Evolutionary conservation across 306 rosid species (phyloP), one percentile per base, ranked within the genome.

Genomic region (Quercus aquifolioides): DNA sequence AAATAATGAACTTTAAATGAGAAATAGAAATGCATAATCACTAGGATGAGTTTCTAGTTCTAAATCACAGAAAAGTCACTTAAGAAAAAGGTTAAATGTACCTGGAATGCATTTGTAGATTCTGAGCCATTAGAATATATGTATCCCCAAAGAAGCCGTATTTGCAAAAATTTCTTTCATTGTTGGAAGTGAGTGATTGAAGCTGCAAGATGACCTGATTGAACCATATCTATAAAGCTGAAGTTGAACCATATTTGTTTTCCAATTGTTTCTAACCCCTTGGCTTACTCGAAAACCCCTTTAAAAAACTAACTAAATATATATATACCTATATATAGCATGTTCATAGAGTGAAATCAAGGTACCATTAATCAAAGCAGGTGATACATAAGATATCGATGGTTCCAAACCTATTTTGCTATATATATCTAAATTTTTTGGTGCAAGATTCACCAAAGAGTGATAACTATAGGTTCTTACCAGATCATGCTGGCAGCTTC

Each of bases 401-500:
- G 52, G 52, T 46, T 9, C 13, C 51, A 1, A 10, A 46, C 54
- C 54, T 49, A 49, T 12, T 49, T 49, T 49, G 54, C 54, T 49
- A 49, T 25, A 71, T 49, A 23, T 19, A 35, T 41, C 57, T 65
- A 38, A 33, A 35, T 11, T 23, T 55, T 2, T 8, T 63, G 69
- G 35, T 28, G 69, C 69, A 26, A 63, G 69, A 63, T 63, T 63
- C 69, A 25, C 51, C 3, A 11, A 35, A 3, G 10, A 41, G 74
- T 28, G 70, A 56, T 63, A 65, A 13, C 54, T 49, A 49, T 12
- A 49, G 65, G 76, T 74, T 60, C n/a, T 84, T 84, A 90, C 91
- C 96, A 93, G 97, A 93, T 93, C 97, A 93, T 89, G 97, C 97
- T 93, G 97, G 96, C 97, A 93, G 97, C 97, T 93, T 93, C 92